Evolutionary conservation across 73 alveolate species (phyloP).

Genomic region (Paramecium biaurelia): DNA sequence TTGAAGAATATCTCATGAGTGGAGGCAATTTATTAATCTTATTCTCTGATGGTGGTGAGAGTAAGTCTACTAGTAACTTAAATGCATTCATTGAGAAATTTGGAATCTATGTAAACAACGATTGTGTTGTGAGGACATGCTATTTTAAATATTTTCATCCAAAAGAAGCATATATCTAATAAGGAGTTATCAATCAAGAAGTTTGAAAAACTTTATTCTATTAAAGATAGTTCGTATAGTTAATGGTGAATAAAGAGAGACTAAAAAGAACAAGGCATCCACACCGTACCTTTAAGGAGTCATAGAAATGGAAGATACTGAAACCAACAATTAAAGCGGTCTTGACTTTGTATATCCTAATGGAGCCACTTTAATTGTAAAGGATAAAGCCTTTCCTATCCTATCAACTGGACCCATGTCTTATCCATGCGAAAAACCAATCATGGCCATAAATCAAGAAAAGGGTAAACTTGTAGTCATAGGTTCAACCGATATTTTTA

Average conservation of each 20-base stretch:
- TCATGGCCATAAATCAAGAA: slow-evolving; percentile 75
- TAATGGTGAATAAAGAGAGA: slow-evolving; percentile 74
- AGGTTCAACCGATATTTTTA: slow-evolving; percentile 66
- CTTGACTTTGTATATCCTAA: slow-evolving; percentile 94
- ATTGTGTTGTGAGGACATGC: slow-evolving; percentile 90
- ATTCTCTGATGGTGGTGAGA: slow-evolving; percentile 96
- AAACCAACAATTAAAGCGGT: slow-evolving; percentile 80
- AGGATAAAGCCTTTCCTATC: slow-evolving; percentile 85
- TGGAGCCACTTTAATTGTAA: slow-evolving; percentile 95
- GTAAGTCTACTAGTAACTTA: slow-evolving; percentile 86
- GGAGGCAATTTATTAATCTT: slow-evolving; percentile 93
- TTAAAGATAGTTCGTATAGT: slow-evolving; percentile 59
- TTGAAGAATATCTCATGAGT: slow-evolving; percentile 82
- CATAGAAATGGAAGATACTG: slow-evolving; percentile 63
- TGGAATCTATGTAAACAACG: slow-evolving; percentile 86
- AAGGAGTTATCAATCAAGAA: slow-evolving; percentile 83
- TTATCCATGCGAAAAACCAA: slow-evolving; percentile 92
- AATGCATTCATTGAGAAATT: slow-evolving; percentile 91
- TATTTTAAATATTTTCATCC: slow-evolving; percentile 94
- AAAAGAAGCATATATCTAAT: slow-evolving; percentile 83
- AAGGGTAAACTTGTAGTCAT: slow-evolving; percentile 70
- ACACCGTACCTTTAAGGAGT: slow-evolving; percentile 69
- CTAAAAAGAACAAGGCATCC: slow-evolving; percentile 65
- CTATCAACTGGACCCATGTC: slow-evolving; percentile 92
- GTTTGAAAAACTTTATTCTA: slow-evolving; percentile 39